A percentile compares a stretch with the other conserved stretches of the same genome.
These are phyloP conservation scores for Haplosporangium sp. DNA, from an alignment of 371 early-diverging fungal species.

Conservation along the genomic window DNA sequence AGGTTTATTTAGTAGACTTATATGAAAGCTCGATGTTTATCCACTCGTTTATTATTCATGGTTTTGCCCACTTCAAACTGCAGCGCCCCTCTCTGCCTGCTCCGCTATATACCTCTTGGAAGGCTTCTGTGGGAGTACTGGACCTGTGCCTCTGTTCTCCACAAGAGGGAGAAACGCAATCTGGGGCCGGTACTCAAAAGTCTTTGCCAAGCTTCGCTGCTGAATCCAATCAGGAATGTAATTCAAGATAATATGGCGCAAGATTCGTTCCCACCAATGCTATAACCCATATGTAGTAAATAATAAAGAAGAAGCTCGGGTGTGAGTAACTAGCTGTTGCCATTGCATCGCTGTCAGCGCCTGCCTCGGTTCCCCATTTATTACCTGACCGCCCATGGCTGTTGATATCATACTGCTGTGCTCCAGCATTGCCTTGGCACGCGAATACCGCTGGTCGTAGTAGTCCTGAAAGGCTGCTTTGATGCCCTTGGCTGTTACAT, in stretches of 20 bases:
- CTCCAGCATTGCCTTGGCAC: constrained; percentile 3
- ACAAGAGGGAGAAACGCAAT: constrained; percentile 11
- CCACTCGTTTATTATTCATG: too few relatives aligned
- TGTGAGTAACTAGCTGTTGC: too few relatives aligned
- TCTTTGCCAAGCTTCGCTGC: background rate
- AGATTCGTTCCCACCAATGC: background rate
- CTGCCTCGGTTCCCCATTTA: too few relatives aligned
- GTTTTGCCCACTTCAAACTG: too few relatives aligned
- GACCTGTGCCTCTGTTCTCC: background rate
- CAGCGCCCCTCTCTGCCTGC: too few relatives aligned
- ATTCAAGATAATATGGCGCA: constrained; percentile 18
- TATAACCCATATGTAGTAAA: too few relatives aligned
- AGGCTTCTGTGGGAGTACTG: constrained; percentile 6
- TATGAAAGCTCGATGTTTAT: too few relatives aligned
- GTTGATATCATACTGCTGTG: constrained; percentile 6
- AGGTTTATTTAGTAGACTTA: too few relatives aligned
- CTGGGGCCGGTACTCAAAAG: constrained; percentile 19
- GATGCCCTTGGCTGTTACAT: background rate
- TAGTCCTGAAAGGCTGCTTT: constrained; percentile 21
- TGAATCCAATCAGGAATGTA: constrained; percentile 9
- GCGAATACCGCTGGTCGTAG: constrained; percentile 10
- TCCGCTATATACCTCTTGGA: too few relatives aligned
- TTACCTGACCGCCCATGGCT: background rate
- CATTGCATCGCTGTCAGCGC: too few relatives aligned
- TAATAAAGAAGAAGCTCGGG: too few relatives aligned